phyloP scores from a whole-genome alignment of 1,139 yeast genomes.

The Suhomyces wounanorum region DNA sequence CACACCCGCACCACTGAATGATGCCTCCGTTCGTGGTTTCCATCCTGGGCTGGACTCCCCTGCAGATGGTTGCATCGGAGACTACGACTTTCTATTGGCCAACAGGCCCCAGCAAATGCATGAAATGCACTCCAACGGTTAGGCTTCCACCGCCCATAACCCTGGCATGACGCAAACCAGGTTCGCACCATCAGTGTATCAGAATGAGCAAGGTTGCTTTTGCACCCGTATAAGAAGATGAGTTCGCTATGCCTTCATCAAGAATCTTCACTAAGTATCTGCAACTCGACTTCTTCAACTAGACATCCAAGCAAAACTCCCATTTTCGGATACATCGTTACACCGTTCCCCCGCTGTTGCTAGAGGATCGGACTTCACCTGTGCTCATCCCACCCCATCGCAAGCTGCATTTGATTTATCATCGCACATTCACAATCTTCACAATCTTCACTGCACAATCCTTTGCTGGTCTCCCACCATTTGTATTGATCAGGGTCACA shows the following conservation, averaged over 20 bases:
- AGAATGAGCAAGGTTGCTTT: constrained; percentile 6
- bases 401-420: not conserved
- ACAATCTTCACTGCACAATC: too few relatives aligned
- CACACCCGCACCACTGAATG: not conserved
- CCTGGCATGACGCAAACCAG: constrained; percentile 1
- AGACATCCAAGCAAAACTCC: too few relatives aligned
- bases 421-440: not conserved
- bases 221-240: constrained; percentile 3
- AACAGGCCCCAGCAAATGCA: not conserved
- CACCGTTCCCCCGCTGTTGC: too few relatives aligned
- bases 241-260: not conserved
- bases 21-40: not conserved
- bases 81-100: not conserved
- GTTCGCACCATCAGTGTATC: not conserved
- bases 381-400: not conserved
- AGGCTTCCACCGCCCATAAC: not conserved
- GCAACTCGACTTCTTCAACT: not conserved
- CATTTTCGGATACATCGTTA: too few relatives aligned
- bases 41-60: not conserved
- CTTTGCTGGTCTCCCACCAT: not conserved
- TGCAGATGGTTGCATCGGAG: not conserved
- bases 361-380: not conserved
- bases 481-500: too few relatives aligned
- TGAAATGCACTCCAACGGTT: not conserved
- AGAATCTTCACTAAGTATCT: not conserved